phyloP scores from a whole-genome alignment of 768 basidiomycete species.

The Mycena crocata region DNA sequence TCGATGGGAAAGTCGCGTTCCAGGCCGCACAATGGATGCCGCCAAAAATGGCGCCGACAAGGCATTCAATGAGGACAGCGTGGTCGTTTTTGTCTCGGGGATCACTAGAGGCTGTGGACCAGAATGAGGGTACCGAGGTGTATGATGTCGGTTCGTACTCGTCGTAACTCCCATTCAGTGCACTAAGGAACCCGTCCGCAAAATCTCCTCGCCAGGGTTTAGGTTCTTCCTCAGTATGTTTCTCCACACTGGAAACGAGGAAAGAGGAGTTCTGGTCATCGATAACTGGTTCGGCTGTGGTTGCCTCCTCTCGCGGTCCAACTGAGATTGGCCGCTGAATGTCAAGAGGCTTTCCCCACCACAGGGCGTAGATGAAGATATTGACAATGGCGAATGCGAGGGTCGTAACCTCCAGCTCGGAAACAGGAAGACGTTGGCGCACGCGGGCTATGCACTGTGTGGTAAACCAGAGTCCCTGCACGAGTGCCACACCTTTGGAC shows the following conservation, averaged over 20 bases:
- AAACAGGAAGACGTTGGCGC: slow-evolving; percentile 47
- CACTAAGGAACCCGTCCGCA: background rate
- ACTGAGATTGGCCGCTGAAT: slow-evolving; percentile 39
- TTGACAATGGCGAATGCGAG: slow-evolving; percentile 48
- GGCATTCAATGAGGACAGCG: background rate
- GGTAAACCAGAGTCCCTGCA: too few relatives aligned
- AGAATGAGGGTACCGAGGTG: background rate
- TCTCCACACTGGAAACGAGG: too few relatives aligned
- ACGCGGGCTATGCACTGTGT: too few relatives aligned
- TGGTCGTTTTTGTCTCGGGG: too few relatives aligned
- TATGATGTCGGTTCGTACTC: background rate
- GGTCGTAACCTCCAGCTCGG: slow-evolving; percentile 50
- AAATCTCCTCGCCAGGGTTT: background rate
- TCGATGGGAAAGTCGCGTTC: slow-evolving; percentile 36
- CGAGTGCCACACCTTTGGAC: too few relatives aligned
- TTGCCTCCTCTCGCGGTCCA: background rate
- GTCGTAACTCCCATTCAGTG: background rate
- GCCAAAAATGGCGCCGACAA: slow-evolving; percentile 37
- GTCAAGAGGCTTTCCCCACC: slow-evolving; percentile 55
- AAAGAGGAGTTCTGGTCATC: too few relatives aligned
- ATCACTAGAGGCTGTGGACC: background rate
- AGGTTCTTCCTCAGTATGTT: too few relatives aligned
- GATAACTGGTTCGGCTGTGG: too few relatives aligned
- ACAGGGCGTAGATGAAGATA: slow-evolving; percentile 43
- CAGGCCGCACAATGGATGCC: slow-evolving; percentile 42